Conservation (phyloP, 495 filamentous ascomycete species). For the Baudoinia panamericana region DNA sequence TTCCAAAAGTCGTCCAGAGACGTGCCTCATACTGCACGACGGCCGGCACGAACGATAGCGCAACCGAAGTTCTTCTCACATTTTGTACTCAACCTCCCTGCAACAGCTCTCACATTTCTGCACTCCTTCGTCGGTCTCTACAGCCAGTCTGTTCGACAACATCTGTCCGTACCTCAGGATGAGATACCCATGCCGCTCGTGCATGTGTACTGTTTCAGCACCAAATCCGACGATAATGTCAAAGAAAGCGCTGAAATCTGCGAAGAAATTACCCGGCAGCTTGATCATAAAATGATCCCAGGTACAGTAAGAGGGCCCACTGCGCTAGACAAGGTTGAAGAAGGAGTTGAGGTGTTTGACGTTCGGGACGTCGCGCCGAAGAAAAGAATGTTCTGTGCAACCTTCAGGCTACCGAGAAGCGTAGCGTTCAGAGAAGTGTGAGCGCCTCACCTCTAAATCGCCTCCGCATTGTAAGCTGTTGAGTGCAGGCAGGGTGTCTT, state of each 20-base stretch:
- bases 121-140: constrained; percentile 78
- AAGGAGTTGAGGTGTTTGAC: constrained; percentile 53
- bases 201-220: constrained; percentile 82
- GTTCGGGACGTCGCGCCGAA: constrained; percentile 82
- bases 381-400: constrained; percentile 95
- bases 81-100: constrained; percentile 96
- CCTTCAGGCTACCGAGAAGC: constrained; percentile 66
- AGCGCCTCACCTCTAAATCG: no score
- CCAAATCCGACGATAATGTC: constrained; percentile 57
- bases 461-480: no score
- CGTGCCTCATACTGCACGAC: constrained; percentile 14
- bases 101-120: constrained; percentile 72
- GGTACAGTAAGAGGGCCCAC: no score
- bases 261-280: constrained; percentile 47
- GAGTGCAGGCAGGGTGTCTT: no score
- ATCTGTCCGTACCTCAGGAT: constrained; percentile 45
- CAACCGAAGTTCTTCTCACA: constrained; percentile 51
- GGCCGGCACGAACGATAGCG: constrained; percentile 15
- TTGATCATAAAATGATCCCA: constrained; percentile 47
- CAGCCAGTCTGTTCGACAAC: constrained; percentile 50
- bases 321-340: constrained; percentile 35
- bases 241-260: constrained; percentile 52
- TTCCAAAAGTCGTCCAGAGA: constrained; percentile 2
- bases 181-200: constrained; percentile 55
- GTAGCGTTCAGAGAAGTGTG: constrained; percentile 52